phyloP scores from a whole-genome alignment of 805 yeast species.

The Candida taoyuanica region DNA sequence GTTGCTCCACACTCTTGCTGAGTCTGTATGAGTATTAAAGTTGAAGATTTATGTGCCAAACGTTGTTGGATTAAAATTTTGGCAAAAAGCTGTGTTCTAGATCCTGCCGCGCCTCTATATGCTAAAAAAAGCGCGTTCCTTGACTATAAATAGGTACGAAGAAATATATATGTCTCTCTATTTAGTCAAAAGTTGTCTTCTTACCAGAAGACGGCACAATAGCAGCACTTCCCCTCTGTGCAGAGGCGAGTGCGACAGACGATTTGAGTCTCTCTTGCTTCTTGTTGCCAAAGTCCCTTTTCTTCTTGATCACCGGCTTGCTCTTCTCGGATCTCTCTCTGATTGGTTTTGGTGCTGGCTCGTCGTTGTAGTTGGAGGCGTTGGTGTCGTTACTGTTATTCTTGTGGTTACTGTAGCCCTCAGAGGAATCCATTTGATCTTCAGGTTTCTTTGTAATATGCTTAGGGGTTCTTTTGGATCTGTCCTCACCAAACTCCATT shows the following conservation, averaged over 20 bases:
- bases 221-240: conserved; percentile 85
- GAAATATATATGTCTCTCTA: neutral
- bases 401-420: no score
- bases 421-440: conserved; percentile 7
- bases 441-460: conserved; percentile 8
- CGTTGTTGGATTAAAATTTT: no score
- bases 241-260: conserved; percentile 81
- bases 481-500: conserved; percentile 92
- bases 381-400: no score
- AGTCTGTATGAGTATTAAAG: no score
- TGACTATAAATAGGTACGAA: neutral
- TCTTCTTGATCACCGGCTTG: conserved; percentile 22
- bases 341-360: conserved; percentile 7
- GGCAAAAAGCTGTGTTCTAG: no score
- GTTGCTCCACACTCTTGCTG: no score
- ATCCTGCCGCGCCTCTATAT: neutral
- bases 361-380: conserved; percentile 10
- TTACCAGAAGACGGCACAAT: conserved; percentile 90
- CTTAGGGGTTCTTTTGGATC: conserved; percentile 58
- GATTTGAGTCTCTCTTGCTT: conserved; percentile 40
- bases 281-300: conserved; percentile 8
- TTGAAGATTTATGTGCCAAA: no score
- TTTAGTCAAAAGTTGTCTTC: conserved; percentile 42
- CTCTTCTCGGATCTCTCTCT: neutral
- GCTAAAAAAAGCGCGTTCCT: conserved; percentile 1